Percentiles rank a stretch among this genome's conserved stretches.
Conservation (phyloP, 768 basidiomycete genomes). For the Fomitopsis serialis region DNA sequence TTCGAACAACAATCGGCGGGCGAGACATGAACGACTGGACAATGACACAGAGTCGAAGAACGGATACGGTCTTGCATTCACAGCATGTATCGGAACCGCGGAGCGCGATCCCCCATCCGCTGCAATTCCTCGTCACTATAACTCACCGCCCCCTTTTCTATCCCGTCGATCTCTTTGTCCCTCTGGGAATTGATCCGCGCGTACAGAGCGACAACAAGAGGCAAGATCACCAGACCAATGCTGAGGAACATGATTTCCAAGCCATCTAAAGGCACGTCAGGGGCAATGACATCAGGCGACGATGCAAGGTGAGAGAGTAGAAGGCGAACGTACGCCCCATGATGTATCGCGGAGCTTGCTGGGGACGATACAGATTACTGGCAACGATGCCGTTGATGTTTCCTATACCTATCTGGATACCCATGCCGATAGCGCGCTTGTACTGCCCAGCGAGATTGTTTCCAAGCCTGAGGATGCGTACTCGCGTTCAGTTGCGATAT, state of each 20-base stretch:
- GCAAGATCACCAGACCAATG: slow-evolving; percentile 51
- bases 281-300: too few relatives aligned
- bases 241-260: slow-evolving; percentile 66
- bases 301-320: neutral
- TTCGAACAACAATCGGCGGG: too few relatives aligned
- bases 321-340: slow-evolving; percentile 47
- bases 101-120: slow-evolving; percentile 53
- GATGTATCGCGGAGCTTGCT: slow-evolving; percentile 55
- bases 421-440: slow-evolving; percentile 65
- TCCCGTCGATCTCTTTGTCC: slow-evolving; percentile 36
- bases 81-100: slow-evolving; percentile 47
- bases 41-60: too few relatives aligned
- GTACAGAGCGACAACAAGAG: slow-evolving; percentile 44
- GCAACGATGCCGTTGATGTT: slow-evolving; percentile 63
- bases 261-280: slow-evolving; percentile 34
- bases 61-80: too few relatives aligned
- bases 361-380: slow-evolving; percentile 52
- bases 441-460: slow-evolving; percentile 66
- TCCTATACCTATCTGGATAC: slow-evolving; percentile 59
- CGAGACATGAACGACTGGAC: too few relatives aligned
- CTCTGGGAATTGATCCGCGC: slow-evolving; percentile 49
- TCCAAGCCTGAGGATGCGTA: slow-evolving; percentile 28
- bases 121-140: slow-evolving; percentile 22
- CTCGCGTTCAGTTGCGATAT: neutral
- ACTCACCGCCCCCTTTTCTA: slow-evolving; percentile 11